Base-by-base conservation (phyloP, 768 basidiomycete species). In the Tylopilus rubrobrunneus region DNA sequence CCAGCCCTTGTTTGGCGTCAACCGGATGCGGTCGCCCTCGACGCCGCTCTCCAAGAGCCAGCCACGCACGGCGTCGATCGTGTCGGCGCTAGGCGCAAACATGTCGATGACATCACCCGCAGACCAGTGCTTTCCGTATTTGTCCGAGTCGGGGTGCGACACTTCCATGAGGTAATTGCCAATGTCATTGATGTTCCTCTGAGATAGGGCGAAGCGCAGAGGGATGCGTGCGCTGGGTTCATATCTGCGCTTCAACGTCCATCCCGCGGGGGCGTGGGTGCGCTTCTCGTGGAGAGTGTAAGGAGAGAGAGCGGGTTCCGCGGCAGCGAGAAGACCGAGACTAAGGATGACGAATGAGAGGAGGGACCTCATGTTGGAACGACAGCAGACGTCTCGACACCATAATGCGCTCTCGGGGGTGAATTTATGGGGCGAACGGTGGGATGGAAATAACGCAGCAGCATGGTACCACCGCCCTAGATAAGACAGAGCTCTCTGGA, bases 251-350 rank as follows among this genome's bases (percentile, higher is more conserved):
- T 72, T 70, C 15, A 69, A 56, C 12, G 67, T 57, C 78, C 79
- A 82, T 5, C 62, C 64, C 1, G 46, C 2, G 5, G 76, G 76
- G 5, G 67, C 58, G 14, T 40, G 56, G 14, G 63, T 64, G 48
- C 76, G 76, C 43, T 65, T 73, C 61, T 78, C 78, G 52, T 78
- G 77, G 31, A 76, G 45, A 25, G 47, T 27, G 36, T 48, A 48
- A 25, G 45, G 31, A 12, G 45, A 31, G 19, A 33, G 31, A 10
- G 19, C 19, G 10, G 45, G 45, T 17, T 14, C 45, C 12, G 45
- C 45, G 7, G 45, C n/a, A 45, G 9, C 34, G 34, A 34, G 29
- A 31, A 31, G 29, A 10, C n/a, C 10, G 25, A 48, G 48, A 7
- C 29, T 31, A 10, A 31, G 29, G 29, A 31, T 7, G 29, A 34